Conservation (phyloP, 148 eudicot species). For the Hydrangea macrophylla region DNA sequence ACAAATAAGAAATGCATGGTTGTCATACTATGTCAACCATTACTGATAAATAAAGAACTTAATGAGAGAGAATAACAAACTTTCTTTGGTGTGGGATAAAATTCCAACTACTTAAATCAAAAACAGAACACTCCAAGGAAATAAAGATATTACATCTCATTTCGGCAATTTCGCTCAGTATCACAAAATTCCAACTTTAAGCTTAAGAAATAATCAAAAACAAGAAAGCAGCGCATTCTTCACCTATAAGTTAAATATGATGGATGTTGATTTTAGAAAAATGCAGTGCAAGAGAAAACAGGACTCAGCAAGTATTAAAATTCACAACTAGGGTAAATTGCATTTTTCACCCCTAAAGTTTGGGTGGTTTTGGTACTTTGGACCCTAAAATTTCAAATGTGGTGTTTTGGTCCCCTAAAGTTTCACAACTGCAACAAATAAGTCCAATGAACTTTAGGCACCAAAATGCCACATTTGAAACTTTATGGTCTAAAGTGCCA, state of each 20-base stretch:
- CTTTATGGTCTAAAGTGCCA: no score
- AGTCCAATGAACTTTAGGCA: no score
- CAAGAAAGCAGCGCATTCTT: neutral
- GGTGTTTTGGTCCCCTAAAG: no score
- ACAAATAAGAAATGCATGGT: constrained; percentile 8
- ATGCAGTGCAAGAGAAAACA: neutral
- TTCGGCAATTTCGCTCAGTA: constrained; percentile 1
- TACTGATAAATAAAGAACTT: no score
- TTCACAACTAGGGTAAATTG: no score
- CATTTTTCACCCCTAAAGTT: no score
- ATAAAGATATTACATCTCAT: neutral
- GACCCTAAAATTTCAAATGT: no score
- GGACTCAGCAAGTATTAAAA: no score
- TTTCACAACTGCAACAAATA: no score
- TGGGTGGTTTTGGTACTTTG: no score
- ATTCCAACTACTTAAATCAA: constrained; percentile 1
- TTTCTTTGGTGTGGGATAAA: neutral
- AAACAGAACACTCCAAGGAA: neutral
- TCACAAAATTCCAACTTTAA: neutral
- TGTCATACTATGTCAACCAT: neutral
- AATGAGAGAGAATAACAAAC: no score
- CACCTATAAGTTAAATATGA: neutral
- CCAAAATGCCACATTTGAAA: no score
- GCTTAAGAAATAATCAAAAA: neutral
- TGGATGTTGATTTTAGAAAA: neutral